These are phyloP conservation scores for Trichoderma atroviride DNA, from an alignment of 2,329 filamentous ascomycete species.

Conservation along the genomic window DNA sequence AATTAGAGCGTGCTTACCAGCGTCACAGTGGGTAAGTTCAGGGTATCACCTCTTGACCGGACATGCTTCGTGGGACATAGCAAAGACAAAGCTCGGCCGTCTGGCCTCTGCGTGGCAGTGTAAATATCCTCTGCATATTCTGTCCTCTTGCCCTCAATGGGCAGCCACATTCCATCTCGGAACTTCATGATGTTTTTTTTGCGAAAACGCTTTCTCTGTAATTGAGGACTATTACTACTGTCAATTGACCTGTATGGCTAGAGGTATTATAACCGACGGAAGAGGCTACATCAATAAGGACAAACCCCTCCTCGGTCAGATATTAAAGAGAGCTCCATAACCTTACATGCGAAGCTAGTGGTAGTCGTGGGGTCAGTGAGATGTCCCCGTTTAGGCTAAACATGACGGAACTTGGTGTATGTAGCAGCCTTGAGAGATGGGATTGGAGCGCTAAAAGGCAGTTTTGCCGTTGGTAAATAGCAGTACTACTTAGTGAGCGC, in stretches of 20 bases:
- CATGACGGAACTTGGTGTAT: neutral
- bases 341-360: too few relatives aligned
- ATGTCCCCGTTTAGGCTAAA: conserved; percentile 15
- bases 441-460: neutral
- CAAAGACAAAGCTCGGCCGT: conserved; percentile 52
- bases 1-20: conserved; percentile 28
- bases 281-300: neutral
- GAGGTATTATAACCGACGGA: neutral
- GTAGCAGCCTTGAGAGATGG: neutral
- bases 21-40: conserved; percentile 58
- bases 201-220: neutral
- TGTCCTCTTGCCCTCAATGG: conserved; percentile 60
- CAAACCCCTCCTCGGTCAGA: neutral
- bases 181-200: conserved; percentile 36
- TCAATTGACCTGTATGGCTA: neutral
- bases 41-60: conserved; percentile 54
- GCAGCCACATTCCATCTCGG: conserved; percentile 61
- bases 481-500: neutral
- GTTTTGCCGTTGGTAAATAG: neutral
- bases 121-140: conserved; percentile 69
- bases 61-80: conserved; percentile 60
- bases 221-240: neutral
- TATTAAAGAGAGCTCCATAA: neutral
- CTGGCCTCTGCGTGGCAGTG: conserved; percentile 48
- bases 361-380: neutral